phyloP scores from a whole-genome alignment of 768 basidiomycete genomes.

The Amanita muscaria region DNA sequence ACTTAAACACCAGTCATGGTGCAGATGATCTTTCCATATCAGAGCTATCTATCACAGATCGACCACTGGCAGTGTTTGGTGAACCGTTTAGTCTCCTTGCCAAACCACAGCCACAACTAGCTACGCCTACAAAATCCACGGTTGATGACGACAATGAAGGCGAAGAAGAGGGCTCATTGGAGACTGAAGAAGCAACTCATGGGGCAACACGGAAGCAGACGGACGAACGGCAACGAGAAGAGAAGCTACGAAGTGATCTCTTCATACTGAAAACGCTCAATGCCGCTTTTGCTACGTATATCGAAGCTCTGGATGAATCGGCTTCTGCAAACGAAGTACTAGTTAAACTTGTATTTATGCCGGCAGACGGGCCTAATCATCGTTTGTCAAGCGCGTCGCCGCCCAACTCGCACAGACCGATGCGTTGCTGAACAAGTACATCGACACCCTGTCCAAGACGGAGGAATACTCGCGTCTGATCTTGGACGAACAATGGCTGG shows the following conservation, averaged over 20 bases:
- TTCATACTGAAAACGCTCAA: constrained; percentile 70
- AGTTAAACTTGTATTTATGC: constrained; percentile 5
- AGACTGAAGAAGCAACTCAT: background rate
- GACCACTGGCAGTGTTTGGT: constrained; percentile 10
- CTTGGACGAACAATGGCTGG: constrained; percentile 70
- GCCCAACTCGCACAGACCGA: constrained; percentile 64
- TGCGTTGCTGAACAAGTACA: constrained; percentile 66
- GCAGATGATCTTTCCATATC: constrained; percentile 49
- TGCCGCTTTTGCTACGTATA: constrained; percentile 55
- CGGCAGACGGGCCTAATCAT: constrained; percentile 2
- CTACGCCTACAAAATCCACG: constrained; percentile 7
- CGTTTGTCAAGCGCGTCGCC: constrained; percentile 44
- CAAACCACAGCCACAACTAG: constrained; percentile 11
- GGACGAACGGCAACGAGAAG: constrained; percentile 35
- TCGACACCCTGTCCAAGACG: constrained; percentile 57
- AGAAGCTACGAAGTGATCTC: constrained; percentile 66
- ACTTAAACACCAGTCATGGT: constrained; percentile 30
- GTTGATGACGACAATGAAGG: background rate
- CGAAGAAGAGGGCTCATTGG: no score
- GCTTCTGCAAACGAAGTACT: constrained; percentile 65
- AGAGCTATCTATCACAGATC: constrained; percentile 41
- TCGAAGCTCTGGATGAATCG: constrained; percentile 55
- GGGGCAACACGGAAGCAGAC: background rate
- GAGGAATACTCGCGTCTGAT: constrained; percentile 61
- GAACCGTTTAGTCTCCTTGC: constrained; percentile 23